phyloP scores from a whole-genome alignment of 1,139 yeast genomes.

The Casaregolazyma suthepensis region DNA sequence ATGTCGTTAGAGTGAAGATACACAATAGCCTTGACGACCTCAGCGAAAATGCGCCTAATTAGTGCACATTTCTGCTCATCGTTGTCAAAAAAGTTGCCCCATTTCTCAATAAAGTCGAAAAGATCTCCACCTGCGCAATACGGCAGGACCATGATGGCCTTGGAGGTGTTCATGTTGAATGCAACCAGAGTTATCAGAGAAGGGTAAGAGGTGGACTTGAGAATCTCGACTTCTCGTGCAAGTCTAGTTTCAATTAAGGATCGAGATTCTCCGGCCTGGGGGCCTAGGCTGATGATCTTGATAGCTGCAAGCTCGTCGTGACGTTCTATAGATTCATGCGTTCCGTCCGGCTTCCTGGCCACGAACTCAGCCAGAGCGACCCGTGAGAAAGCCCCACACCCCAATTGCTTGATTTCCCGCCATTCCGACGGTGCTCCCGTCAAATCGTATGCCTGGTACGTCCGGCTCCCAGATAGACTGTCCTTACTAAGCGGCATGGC shows the following conservation, averaged over 20 bases:
- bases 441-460: conserved; percentile 27
- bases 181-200: conserved; percentile 40
- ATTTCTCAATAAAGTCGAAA: conserved; percentile 52
- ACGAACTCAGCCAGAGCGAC: conserved; percentile 32
- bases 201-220: conserved; percentile 40
- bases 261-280: conserved; percentile 32
- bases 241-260: conserved; percentile 62
- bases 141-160: conserved; percentile 56
- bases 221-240: conserved; percentile 65
- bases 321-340: conserved; percentile 35
- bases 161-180: conserved; percentile 28
- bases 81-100: conserved; percentile 37
- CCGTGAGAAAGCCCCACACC: conserved; percentile 37
- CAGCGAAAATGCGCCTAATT: conserved; percentile 59
- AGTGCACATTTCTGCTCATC: conserved; percentile 24
- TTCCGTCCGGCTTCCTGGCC: conserved; percentile 20
- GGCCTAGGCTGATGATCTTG: conserved; percentile 16
- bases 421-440: conserved; percentile 26
- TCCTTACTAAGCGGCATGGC: not conserved
- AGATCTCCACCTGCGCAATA: conserved; percentile 83
- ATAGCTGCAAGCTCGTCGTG: conserved; percentile 38
- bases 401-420: conserved; percentile 32
- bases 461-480: not conserved
- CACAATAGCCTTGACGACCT: conserved; percentile 60
- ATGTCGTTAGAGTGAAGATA: conserved; percentile 63